Evolutionary conservation across 1,139 yeast genomes (phyloP), one percentile per base, ranked within the genome.

Genomic region (Lodderomyces margitis): DNA sequence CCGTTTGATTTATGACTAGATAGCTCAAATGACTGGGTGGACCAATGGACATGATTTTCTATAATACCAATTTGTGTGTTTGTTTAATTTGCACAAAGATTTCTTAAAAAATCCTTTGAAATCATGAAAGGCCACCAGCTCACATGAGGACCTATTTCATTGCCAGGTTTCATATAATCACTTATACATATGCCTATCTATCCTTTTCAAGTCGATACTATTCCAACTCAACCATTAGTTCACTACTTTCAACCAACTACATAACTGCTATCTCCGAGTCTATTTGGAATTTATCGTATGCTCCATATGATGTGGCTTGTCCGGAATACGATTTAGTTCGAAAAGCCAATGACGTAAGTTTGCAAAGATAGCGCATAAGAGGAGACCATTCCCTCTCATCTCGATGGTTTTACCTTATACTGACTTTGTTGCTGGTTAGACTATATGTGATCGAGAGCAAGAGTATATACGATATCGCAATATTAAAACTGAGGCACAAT

Each of bases 241-340:
- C 32, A 25, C 16, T 8, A n/a, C 16, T n/a, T n/a, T 4, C 5
- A 3, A 12, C 4, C 9, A 25, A 12, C 16, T 9, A 25, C 15
- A 25, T 25, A 5, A n/a, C 30, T 16, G 12, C 30, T n/a, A n/a
- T n/a, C n/a, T 25, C 30, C 8, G 16, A 25, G 16, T 25, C 30
- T 15, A 14, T 28, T 15, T 48, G 51, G 51, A 50, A 50, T 35
- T 20, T 47, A 36, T 50, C 53, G 14, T 73, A 72, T 49, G 66
- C 75, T 7, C 80, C 80, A 3, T 58, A 55, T 28, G 54, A 58
- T 16, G 72, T 70, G 0, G 41, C 55, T 14, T 77, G 82, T 50
- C 80, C 81, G 1, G 43, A 58, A 1, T 43, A 46, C 10, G 48
- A 63, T 0, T 49, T 73, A 37, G 52, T 76, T 25, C 58, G 81